These are phyloP conservation scores for Agrostemma githago DNA, from an alignment of 148 eudicot species.

Conservation along the genomic window DNA sequence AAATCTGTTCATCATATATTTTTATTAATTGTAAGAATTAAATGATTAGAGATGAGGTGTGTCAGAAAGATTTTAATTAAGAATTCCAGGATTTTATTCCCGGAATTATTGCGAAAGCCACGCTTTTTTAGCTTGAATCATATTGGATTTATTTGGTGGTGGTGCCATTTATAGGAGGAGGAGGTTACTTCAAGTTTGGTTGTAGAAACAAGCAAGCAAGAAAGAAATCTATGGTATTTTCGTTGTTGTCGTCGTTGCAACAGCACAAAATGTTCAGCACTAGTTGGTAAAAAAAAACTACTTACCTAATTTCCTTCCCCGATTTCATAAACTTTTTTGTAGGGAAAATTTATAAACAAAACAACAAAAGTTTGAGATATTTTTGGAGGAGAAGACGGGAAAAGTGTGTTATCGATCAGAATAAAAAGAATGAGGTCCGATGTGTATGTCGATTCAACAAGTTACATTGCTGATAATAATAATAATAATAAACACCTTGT, in stretches of 20 bases:
- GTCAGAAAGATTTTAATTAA: constrained; percentile 12
- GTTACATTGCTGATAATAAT: constrained; percentile 15
- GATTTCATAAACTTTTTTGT: constrained; percentile 24
- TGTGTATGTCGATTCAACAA: constrained; percentile 25
- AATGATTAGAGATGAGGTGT: constrained; percentile 21
- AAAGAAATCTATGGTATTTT: constrained; percentile 28
- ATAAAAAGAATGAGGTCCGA: constrained; percentile 29
- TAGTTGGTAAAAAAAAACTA: constrained; percentile 17
- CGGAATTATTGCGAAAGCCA: constrained; percentile 13
- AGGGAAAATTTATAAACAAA: constrained; percentile 9
- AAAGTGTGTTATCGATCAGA: constrained; percentile 27
- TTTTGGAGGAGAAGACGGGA: constrained; percentile 27
- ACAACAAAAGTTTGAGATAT: constrained; percentile 21
- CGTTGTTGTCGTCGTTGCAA: constrained; percentile 32
- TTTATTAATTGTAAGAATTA: constrained; percentile 1
- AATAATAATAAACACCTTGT: constrained; percentile 21
- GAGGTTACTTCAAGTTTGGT: constrained; percentile 22
- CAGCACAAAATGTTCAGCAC: constrained; percentile 31
- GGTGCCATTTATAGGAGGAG: constrained; percentile 12
- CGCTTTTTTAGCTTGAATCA: background rate
- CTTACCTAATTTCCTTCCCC: constrained; percentile 35
- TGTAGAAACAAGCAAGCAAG: constrained; percentile 1
- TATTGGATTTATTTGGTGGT: constrained; percentile 1
- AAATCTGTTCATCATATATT: background rate
- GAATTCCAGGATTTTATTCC: constrained; percentile 15